Base-by-base conservation (phyloP, 176 grass and related monocot species). In the Triticum dicoccoides region DNA sequence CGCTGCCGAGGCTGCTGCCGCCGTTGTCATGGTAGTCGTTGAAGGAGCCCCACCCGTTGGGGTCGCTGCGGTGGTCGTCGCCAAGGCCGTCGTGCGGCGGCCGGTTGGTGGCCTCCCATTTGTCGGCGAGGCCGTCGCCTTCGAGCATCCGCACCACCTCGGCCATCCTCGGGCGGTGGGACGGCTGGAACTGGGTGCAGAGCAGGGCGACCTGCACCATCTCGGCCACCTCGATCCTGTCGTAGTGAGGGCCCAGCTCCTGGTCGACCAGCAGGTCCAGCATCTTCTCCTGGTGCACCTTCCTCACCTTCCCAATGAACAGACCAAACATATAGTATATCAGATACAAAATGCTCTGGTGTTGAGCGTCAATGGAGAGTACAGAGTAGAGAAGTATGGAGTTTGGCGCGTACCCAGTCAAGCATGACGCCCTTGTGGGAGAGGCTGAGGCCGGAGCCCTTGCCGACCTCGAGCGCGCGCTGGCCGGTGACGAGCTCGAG, bases 141-240 rank as follows among this genome's bases (percentile, higher is more conserved):
- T 95, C 90, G 68, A 95, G 93, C 93, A 95, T 95, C 80, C 93
- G 56, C 21, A 95, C 71, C 47, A 95, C 90, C 83, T 95, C 93
- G 1, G 90, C 89, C 93, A 95, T 95, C 86, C 77, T 92, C 6
- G 93, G 93, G 5, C 93, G 90, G 93, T 90, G 88, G 8, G 90
- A 86, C 41, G 88, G 93, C 80, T 90, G 93, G 93, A 88, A 90
- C 62, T 92, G 90, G 9, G 93, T 92, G 90, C 90, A 95, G 9
- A 92, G 78, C 14, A 95, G 86, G 3, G 93, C 86, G 5, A 95
- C 93, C 24, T 90, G 93, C 41, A 95, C 90, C 90, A 91, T 87
- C 90, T 95, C 93, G 1, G 80, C 90, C 80, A 95, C 88, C 65
- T 95, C 93, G 67, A 95, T 91, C 86, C 77, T 39, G 88, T 95